Evolutionary conservation across 2,329 filamentous ascomycete genomes (phyloP), one percentile per base, ranked within the genome.

Genomic region (Neonectria neomacrospora): DNA sequence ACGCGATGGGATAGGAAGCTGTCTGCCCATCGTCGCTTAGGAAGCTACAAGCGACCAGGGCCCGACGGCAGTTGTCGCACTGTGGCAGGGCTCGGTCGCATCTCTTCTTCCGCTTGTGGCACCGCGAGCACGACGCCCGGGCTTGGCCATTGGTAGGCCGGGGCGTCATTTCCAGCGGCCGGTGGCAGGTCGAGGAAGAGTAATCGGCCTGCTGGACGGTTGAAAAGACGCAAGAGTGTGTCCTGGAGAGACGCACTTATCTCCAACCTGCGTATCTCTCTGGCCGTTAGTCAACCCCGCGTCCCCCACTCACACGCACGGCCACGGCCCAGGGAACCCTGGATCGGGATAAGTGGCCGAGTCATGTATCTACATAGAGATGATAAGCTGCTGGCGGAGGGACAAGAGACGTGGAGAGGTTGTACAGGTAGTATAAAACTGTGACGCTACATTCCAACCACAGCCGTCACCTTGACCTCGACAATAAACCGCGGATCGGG

Each of bases 41-140:
- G 56, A 81, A 81, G 66, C 80, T 82, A 68, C 80, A 82, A 5
- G 69, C 58, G 2, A 80, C 73, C 18, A 73, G 71, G 5, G 79
- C 79, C 23, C 69, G 66, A 14, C 68, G 68, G 65, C 80, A 82
- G 44, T 79, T 80, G 8, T 75, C 71, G 61, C 80, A 82, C 34
- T 74, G 68, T 1, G 80, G 80, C 20, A 82, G 62, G 2, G 58
- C 63, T 11, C 78, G 73, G 67, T 82, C 80, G 61, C 80, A 82
- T 50, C 76, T 74, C 73, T 82, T 82, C 67, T 82, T 82, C 22
- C 80, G 69, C 47, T 75, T 75, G 64, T 81, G 77, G 58, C 80
- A 82, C 12, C 80, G 73, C 23, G 75, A 71, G 63, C 79, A 81
- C 8, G 78, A 80, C 8, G 69, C 59, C 48, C 70, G 34, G 6